Conservation (phyloP, 2,329 filamentous ascomycete species). For the Fusarium sp. region DNA sequence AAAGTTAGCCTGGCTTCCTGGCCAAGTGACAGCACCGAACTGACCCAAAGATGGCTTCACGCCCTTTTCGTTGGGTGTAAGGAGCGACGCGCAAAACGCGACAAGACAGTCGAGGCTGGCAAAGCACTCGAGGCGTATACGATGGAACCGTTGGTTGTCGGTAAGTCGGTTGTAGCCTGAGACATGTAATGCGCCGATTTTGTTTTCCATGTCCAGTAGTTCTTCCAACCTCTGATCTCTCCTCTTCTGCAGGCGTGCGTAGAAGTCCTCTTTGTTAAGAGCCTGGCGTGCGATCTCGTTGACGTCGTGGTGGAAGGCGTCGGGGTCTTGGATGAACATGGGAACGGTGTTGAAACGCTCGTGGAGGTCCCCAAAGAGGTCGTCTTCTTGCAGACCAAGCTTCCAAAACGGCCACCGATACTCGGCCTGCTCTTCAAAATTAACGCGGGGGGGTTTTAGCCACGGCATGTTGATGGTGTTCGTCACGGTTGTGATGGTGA, state of each 20-base stretch:
- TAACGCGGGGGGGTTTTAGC: not conserved
- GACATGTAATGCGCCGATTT: not conserved
- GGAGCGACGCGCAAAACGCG: not conserved
- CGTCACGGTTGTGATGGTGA: not conserved
- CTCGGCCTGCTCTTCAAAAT: not conserved
- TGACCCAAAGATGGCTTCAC: not conserved
- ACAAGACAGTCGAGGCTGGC: not conserved
- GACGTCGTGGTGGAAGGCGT: not conserved
- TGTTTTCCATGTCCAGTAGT: not conserved
- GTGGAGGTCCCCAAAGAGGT: not conserved
- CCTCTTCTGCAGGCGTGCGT: not conserved
- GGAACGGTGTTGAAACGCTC: conserved; percentile 3
- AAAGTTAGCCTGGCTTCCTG: not conserved
- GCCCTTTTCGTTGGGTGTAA: not conserved
- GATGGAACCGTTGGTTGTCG: not conserved
- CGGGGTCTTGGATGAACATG: conserved; percentile 2
- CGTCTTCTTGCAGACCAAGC: not conserved
- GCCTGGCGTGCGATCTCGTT: not conserved
- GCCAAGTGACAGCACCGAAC: not conserved
- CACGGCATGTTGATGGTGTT: not conserved
- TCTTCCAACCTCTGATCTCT: not conserved
- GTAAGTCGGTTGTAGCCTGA: not conserved
- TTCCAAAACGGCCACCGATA: not conserved
- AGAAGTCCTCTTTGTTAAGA: not conserved
- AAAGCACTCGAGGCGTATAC: not conserved